phyloP scores from a whole-genome alignment of 306 rosid species.

The Gillenia trifoliata region DNA sequence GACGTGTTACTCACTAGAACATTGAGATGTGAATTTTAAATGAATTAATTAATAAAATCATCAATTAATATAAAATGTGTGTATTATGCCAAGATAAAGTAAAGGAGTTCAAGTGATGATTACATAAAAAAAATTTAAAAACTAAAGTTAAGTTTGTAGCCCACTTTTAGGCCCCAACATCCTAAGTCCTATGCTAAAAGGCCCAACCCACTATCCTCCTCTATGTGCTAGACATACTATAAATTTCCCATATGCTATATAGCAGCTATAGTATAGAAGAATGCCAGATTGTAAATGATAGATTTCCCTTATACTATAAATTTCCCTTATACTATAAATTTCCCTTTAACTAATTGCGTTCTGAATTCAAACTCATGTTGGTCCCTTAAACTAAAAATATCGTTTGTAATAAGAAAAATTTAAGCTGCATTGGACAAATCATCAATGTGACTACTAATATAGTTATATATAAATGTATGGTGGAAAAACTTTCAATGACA shows the following conservation, averaged over 20 bases:
- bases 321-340: neutral
- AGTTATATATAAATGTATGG: too few species aligned
- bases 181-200: neutral
- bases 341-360: neutral
- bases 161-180: neutral
- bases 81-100: neutral
- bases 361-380: neutral
- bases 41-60: neutral
- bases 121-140: neutral
- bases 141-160: neutral
- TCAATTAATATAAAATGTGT: neutral
- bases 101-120: neutral
- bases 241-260: neutral
- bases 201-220: neutral
- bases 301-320: too few species aligned
- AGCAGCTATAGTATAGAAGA: too few species aligned
- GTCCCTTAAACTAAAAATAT: too few species aligned
- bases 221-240: neutral
- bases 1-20: neutral
- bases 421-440: too few species aligned
- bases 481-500: too few species aligned
- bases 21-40: neutral
- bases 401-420: too few species aligned
- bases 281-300: too few species aligned
- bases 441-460: too few species aligned